These are phyloP conservation scores for Besnoitia besnoiti DNA, from an alignment of 169 alveolate species.

Conservation along the genomic window DNA sequence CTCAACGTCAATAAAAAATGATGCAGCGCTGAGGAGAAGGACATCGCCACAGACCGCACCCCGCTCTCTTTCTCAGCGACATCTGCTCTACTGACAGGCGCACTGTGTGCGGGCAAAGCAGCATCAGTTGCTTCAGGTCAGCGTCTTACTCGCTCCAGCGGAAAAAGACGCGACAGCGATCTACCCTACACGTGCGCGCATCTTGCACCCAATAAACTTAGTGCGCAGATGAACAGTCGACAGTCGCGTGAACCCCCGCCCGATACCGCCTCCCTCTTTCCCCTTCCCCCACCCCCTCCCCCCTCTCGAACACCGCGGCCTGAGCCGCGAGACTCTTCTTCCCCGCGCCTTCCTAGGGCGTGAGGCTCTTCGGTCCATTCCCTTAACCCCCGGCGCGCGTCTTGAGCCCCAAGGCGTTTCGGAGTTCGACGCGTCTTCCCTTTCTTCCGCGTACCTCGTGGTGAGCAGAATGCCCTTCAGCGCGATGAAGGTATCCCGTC, in stretches of 20 bases:
- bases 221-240: no score
- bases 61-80: no score
- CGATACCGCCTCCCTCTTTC: slow-evolving; percentile 1
- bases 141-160: no score
- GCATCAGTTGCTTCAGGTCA: no score
- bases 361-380: not conserved
- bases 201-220: no score
- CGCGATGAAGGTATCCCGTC: slow-evolving; percentile 95
- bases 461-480: slow-evolving; percentile 86
- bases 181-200: no score
- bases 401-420: not conserved
- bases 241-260: no score
- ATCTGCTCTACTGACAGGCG: no score
- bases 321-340: not conserved
- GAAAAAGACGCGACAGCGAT: no score
- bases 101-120: no score
- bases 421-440: not conserved
- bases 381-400: not conserved
- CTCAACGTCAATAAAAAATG: no score
- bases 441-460: slow-evolving; percentile 70
- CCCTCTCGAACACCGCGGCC: no score
- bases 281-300: not conserved
- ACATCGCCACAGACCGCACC: not conserved
- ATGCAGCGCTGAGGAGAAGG: not conserved
- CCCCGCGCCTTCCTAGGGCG: not conserved